Base-by-base conservation (phyloP, 495 filamentous ascomycete genomes). In the Hyaloscypha finlandica region DNA sequence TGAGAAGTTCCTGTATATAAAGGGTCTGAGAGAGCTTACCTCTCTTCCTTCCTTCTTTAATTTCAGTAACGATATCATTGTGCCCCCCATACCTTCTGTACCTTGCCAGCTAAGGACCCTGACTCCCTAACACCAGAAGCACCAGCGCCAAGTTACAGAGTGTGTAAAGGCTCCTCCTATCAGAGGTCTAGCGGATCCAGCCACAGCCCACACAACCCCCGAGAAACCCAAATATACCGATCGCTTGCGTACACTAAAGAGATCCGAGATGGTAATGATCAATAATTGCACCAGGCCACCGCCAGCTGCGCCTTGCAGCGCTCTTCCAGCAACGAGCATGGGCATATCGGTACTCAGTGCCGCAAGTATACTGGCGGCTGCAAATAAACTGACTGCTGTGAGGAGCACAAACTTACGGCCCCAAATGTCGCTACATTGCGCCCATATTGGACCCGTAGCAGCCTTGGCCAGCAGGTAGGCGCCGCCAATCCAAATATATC, bases 241-340 rank as follows among this genome's bases (percentile, higher is more conserved):
- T 65, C 65, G 22, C 30, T 64, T 51, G 37, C 81, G 74, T 61
- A 81, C 69, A 65, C 79, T 76, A 61, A 82, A 77, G 31, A 83
- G 71, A 78, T 96, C 92, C 11, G 87, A 85, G 42, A 96, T 90
- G 67, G 82, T 84, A 70, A 95, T 91, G 71, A 92, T 91, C 35
- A 87, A 86, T 64, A 95, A 73, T 19, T 89, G 84, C 9, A 93
- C 80, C 57, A 93, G 81, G 1, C 92, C 92, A 68, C 92, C 92
- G 57, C 89, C 89, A 32, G 90, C 92, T 19, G 86, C 76, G 66
- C 92, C 92, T 74, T 95, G 92, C 52, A 95, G 77, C 0, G 87
- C 85, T 75, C 92, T 81, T 14, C 88, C 92, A 6, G 83, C 84
- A 42, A 95, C 82, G 31, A 94, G 80, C 85, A 92, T 91, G 42